Percentiles rank a stretch among this genome's conserved stretches.
These are phyloP conservation scores for Neopestalotiopsis rosae DNA, from an alignment of 2,329 filamentous ascomycete genomes.

Conservation along the genomic window DNA sequence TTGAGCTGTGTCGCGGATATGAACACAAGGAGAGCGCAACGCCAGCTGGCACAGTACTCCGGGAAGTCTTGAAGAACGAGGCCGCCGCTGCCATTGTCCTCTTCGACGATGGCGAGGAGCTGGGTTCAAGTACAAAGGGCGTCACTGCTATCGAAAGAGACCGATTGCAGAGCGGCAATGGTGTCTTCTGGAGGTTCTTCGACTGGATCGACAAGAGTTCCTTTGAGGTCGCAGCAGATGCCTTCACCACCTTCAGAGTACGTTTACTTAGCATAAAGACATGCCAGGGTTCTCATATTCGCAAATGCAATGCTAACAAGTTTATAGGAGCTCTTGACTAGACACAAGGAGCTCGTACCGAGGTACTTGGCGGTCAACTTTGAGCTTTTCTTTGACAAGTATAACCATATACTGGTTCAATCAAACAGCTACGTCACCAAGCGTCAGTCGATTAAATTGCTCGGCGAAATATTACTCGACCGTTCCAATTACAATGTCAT, in stretches of 20 bases:
- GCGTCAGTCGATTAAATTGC: conserved; percentile 94
- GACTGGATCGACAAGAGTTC: conserved; percentile 96
- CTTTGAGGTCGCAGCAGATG: conserved; percentile 96
- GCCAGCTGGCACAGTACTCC: conserved; percentile 85
- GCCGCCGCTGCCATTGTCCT: conserved; percentile 88
- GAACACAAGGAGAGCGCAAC: conserved; percentile 90
- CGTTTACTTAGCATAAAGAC: conserved; percentile 30
- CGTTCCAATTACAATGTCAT: conserved; percentile 97
- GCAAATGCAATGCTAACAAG: not conserved
- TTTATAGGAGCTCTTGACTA: conserved; percentile 84
- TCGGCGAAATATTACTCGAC: conserved; percentile 93
- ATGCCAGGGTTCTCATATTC: too few species aligned
- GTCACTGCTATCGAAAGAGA: conserved; percentile 80
- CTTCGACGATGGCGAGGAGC: conserved; percentile 82
- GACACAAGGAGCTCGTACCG: conserved; percentile 89
- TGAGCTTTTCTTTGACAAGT: conserved; percentile 88
- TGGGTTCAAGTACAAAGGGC: conserved; percentile 75
- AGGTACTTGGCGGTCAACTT: conserved; percentile 90
- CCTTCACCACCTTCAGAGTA: conserved; percentile 96
- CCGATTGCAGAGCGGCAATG: conserved; percentile 75
- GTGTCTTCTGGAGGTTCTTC: conserved; percentile 97
- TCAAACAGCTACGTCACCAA: conserved; percentile 98
- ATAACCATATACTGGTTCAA: conserved; percentile 86
- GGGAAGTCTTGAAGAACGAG: conserved; percentile 89
- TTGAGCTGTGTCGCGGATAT: conserved; percentile 88